These are phyloP conservation scores for Erucastrum elatum DNA, from an alignment of 345 rosid species.

Conservation along the genomic window DNA sequence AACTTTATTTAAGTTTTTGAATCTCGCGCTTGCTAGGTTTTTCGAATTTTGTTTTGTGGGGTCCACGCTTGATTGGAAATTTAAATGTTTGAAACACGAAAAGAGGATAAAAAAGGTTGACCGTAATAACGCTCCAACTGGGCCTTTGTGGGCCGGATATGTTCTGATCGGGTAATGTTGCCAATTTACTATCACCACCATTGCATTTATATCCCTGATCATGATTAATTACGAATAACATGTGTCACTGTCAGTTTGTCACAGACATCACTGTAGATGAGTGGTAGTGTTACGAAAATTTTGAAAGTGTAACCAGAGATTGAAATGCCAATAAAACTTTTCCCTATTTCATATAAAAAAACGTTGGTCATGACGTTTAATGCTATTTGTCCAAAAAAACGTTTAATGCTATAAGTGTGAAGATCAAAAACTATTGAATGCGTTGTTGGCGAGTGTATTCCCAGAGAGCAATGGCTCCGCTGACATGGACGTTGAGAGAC, in stretches of 20 bases:
- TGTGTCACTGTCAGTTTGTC: no score
- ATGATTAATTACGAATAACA: neutral
- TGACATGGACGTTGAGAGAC: constrained; percentile 93
- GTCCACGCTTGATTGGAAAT: constrained; percentile 10
- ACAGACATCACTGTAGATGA: neutral
- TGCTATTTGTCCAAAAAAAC: no score
- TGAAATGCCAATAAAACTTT: neutral
- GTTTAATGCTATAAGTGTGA: neutral
- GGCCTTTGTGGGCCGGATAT: neutral
- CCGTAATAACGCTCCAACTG: constrained; percentile 8
- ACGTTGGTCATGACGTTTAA: neutral
- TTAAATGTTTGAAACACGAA: constrained; percentile 19
- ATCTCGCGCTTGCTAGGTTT: constrained; percentile 52
- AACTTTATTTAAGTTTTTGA: constrained; percentile 39
- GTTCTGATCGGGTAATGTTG: neutral
- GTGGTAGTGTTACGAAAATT: neutral
- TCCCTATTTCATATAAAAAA: neutral
- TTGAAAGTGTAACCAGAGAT: neutral
- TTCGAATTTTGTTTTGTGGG: constrained; percentile 34
- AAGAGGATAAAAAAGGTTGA: constrained; percentile 29
- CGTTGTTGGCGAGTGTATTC: constrained; percentile 95
- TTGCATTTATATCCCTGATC: neutral
- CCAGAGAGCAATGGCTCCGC: constrained; percentile 97
- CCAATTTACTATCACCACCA: no score
- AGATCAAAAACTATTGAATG: constrained; percentile 41